Evolutionary conservation across 1,284 basidiomycete species (phyloP).

Genomic region (Naganishia cerealis): DNA sequence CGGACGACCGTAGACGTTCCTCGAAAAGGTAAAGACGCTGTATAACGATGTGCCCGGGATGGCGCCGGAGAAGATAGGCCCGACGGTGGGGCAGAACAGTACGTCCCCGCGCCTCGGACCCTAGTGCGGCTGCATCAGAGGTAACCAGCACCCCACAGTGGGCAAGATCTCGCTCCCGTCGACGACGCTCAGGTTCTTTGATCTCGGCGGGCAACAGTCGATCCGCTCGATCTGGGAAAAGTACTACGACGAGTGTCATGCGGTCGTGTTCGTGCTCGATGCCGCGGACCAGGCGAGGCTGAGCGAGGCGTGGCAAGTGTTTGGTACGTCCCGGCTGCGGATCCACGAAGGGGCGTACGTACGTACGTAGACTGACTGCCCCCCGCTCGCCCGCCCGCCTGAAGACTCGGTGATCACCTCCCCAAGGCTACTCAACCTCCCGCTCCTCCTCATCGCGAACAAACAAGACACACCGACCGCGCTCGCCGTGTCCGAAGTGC

Average conservation of each 20-base stretch:
- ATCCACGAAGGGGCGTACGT: too few relatives aligned
- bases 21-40: conserved; percentile 87
- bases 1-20: conserved; percentile 64
- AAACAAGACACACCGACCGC: conserved; percentile 81
- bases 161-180: conserved; percentile 87
- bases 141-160: conserved; percentile 58
- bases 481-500: conserved; percentile 80
- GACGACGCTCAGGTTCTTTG: conserved; percentile 89
- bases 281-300: conserved; percentile 80
- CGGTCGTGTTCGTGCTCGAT: conserved; percentile 87
- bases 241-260: conserved; percentile 92
- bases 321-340: conserved; percentile 76
- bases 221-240: conserved; percentile 88
- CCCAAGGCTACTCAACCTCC: conserved; percentile 81
- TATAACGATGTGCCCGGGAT: conserved; percentile 82
- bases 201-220: conserved; percentile 85
- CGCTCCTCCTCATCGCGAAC: conserved; percentile 83
- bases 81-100: conserved; percentile 95
- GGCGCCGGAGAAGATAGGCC: conserved; percentile 82
- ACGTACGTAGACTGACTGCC: too few relatives aligned
- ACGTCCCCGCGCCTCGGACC: conserved; percentile 39
- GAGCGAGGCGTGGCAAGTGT: conserved; percentile 89
- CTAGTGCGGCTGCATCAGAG: too few relatives aligned
- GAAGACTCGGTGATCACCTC: conserved; percentile 78
- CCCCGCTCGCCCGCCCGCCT: background rate